Evolutionary conservation across 1,139 yeast genomes (phyloP).

Genomic region (Zygosaccharomyces sapae): DNA sequence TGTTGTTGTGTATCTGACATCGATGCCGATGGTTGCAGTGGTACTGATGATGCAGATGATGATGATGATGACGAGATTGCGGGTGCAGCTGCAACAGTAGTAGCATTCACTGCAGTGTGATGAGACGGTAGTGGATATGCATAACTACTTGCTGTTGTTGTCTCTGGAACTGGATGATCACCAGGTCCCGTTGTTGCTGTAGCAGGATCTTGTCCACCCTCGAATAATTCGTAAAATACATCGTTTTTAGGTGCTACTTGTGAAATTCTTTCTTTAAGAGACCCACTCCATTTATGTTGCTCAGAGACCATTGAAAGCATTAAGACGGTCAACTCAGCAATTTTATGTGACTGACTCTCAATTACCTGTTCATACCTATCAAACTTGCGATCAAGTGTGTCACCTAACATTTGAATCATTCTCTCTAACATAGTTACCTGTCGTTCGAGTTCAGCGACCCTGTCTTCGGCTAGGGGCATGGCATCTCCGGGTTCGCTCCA

Average conservation of each 20-base stretch:
- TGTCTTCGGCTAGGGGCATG: slow-evolving; percentile 13
- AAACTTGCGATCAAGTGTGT: slow-evolving; percentile 33
- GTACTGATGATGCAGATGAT: slow-evolving; percentile 1
- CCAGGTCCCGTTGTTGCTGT: not conserved
- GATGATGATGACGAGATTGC: not conserved
- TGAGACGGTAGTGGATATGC: not conserved
- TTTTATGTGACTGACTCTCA: slow-evolving; percentile 33
- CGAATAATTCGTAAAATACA: not conserved
- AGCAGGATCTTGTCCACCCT: not conserved
- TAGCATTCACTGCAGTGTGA: not conserved
- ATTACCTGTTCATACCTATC: slow-evolving; percentile 33
- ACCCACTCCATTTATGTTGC: slow-evolving; percentile 17
- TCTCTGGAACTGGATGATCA: not conserved
- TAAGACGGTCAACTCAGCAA: slow-evolving; percentile 27
- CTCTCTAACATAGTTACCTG: slow-evolving; percentile 32
- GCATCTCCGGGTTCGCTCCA: not conserved
- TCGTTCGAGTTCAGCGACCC: slow-evolving; percentile 30
- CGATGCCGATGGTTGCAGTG: not conserved
- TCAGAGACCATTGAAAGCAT: slow-evolving; percentile 30
- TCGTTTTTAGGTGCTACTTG: slow-evolving; percentile 4
- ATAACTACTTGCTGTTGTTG: too few relatives aligned
- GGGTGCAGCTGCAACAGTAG: not conserved
- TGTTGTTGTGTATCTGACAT: slow-evolving; percentile 2
- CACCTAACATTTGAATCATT: slow-evolving; percentile 32
- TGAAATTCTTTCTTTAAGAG: slow-evolving; percentile 1